Base-by-base conservation (phyloP, 176 grass and related monocot species). In the Musa schizocarpa region DNA sequence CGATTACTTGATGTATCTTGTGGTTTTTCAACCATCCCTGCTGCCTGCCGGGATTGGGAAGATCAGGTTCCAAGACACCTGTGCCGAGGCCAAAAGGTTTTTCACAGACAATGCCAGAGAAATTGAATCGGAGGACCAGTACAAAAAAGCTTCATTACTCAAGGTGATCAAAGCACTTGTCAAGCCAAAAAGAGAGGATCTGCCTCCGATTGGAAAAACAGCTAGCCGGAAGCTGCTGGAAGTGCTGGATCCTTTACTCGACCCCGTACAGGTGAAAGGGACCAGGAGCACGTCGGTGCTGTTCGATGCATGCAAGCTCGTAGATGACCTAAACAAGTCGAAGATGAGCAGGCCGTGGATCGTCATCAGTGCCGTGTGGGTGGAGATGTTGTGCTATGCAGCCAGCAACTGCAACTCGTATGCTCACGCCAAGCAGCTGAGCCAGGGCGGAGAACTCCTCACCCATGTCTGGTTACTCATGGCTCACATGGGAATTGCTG, bases 1-100 rank as follows among this genome's bases (percentile, higher is more conserved):
- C 0, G 74, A 84, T 8, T 87, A 90, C 82, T 82, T 87, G 85
- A 63, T 84, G 0, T 87, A 83, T 80, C 88, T 90, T 9, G 61
- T 87, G 12, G 61, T 87, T 1, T 57, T 62, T 1, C 78, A 84
- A 0, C 88, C 85, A 2, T 77, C 83, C 53, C 81, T 87, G 88
- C 69, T 90, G 23, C 83, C 74, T 9, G 78, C 85, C 5, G 69
- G 88, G 53, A 81, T 87, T 29, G 82, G 85, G 49, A 83, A 87
- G 75, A 87, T 87, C 54, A 69, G 85, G 54, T 87, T 82, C 61
- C 68, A 78, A 0, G 85, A 90, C 76, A 87, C 88, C 34, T 90
- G 81, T 16, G 85, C 74, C 1, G 78, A 87, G 68, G 78, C 88
- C 71, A 85, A 67, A 70, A 85, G 73, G 73, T 84, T 90, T 23